Evolutionary conservation across 129 eudicot genomes (phyloP).

Genomic region (Saussurea involucrata): DNA sequence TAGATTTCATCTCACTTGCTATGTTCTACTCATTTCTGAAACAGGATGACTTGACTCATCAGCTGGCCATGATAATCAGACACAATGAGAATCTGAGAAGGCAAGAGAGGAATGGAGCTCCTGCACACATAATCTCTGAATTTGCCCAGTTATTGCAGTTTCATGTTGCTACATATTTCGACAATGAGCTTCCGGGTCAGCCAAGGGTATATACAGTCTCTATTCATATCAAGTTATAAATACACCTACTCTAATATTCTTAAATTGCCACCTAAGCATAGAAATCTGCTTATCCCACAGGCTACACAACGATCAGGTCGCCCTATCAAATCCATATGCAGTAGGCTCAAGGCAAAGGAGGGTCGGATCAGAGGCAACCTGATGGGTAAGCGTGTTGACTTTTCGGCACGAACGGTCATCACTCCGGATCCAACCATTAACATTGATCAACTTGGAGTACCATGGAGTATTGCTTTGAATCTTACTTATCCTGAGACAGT

Average conservation of each 20-base stretch:
- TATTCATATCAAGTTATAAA: background rate
- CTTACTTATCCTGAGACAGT: constrained; percentile 97
- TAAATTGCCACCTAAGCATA: background rate
- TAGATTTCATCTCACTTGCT: background rate
- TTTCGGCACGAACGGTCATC: constrained; percentile 96
- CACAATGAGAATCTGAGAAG: constrained; percentile 86
- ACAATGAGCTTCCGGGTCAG: constrained; percentile 97
- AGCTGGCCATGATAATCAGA: constrained; percentile 92
- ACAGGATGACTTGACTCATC: constrained; percentile 99
- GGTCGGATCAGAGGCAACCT: constrained; percentile 93
- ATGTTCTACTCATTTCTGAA: background rate
- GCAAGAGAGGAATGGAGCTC: constrained; percentile 98
- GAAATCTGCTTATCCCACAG: constrained; percentile 28
- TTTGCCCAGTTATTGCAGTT: constrained; percentile 95
- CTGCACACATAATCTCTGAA: constrained; percentile 95
- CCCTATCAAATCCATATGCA: constrained; percentile 93
- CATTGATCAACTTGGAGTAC: constrained; percentile 93
- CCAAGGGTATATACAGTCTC: constrained; percentile 63
- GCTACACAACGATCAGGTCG: constrained; percentile 98
- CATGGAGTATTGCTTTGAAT: constrained; percentile 98
- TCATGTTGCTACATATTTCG: constrained; percentile 93
- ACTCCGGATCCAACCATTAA: constrained; percentile 97
- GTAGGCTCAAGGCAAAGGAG: constrained; percentile 92
- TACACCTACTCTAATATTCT: background rate
- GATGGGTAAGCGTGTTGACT: constrained; percentile 98